Evolutionary conservation across 345 rosid species (phyloP).

Genomic region (Nephelium lappaceum): DNA sequence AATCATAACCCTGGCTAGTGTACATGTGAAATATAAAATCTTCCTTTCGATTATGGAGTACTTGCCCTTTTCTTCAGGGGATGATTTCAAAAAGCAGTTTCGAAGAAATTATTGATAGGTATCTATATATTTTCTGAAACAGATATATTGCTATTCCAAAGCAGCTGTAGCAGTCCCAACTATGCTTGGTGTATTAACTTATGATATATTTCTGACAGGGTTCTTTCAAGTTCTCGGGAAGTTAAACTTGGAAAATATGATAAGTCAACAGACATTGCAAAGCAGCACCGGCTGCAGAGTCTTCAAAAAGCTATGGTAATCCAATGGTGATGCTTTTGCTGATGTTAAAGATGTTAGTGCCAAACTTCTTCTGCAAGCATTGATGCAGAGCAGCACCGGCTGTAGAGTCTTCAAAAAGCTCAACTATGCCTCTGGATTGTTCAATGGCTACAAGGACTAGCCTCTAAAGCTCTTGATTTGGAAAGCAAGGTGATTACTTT

Average conservation of each 20-base stretch:
- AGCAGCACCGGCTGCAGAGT: too few relatives aligned
- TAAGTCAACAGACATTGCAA: constrained; percentile 71
- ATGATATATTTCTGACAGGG: constrained; percentile 51
- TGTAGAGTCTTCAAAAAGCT: constrained; percentile 94
- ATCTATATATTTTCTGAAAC: constrained; percentile 25
- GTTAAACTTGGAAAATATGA: constrained; percentile 75
- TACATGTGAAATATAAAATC: constrained; percentile 86
- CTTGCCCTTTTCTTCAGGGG: constrained; percentile 70
- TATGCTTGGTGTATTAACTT: neutral
- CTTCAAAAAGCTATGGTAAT: too few relatives aligned
- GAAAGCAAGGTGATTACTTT: too few relatives aligned
- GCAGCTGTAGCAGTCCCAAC: constrained; percentile 10
- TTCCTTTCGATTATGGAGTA: constrained; percentile 91
- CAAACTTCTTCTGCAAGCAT: too few relatives aligned
- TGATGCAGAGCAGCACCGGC: constrained; percentile 91
- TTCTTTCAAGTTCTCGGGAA: constrained; percentile 89
- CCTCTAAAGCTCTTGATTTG: too few relatives aligned
- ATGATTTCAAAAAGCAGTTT: constrained; percentile 86
- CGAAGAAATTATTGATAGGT: constrained; percentile 97
- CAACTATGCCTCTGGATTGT: too few relatives aligned
- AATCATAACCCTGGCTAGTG: constrained; percentile 38
- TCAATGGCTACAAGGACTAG: too few relatives aligned
- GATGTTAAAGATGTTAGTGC: too few relatives aligned
- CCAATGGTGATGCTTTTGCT: too few relatives aligned
- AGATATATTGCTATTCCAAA: constrained; percentile 13